These are phyloP conservation scores for Brassica rapa DNA, from an alignment of 345 rosid genomes.

Conservation along the genomic window DNA sequence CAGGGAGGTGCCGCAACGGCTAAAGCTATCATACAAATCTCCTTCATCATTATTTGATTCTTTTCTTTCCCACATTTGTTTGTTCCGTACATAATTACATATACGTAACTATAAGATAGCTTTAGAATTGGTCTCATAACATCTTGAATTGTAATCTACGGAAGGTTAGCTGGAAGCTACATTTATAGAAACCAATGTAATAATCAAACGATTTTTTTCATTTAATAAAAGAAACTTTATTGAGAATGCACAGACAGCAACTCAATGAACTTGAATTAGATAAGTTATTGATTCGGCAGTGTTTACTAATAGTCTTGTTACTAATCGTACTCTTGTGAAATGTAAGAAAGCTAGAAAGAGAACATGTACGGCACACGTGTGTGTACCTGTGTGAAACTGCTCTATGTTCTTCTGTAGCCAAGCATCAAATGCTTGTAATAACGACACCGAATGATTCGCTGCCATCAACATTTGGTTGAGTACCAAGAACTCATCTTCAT, in stretches of 20 bases:
- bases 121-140: conserved; percentile 17
- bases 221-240: background rate
- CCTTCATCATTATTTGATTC: conserved; percentile 26
- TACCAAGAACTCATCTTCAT: conserved; percentile 59
- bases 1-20: conserved; percentile 31
- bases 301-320: background rate
- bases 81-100: conserved; percentile 32
- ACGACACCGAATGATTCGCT: conserved; percentile 73
- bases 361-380: background rate
- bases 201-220: background rate
- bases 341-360: conserved; percentile 18
- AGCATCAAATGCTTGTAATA: conserved; percentile 90
- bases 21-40: conserved; percentile 15
- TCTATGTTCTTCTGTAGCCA: conserved; percentile 43
- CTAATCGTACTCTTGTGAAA: background rate
- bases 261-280: background rate
- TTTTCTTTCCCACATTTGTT: conserved; percentile 22
- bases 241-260: too few relatives aligned
- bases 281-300: background rate
- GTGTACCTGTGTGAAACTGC: conserved; percentile 30
- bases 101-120: conserved; percentile 21
- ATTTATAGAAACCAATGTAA: conserved; percentile 3
- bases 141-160: conserved; percentile 14
- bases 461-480: conserved; percentile 64
- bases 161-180: background rate